Percentiles rank a stretch among this genome's conserved stretches.
phyloP scores from a whole-genome alignment of 176 grass and related monocot species.

The Paspalum notatum region DNA sequence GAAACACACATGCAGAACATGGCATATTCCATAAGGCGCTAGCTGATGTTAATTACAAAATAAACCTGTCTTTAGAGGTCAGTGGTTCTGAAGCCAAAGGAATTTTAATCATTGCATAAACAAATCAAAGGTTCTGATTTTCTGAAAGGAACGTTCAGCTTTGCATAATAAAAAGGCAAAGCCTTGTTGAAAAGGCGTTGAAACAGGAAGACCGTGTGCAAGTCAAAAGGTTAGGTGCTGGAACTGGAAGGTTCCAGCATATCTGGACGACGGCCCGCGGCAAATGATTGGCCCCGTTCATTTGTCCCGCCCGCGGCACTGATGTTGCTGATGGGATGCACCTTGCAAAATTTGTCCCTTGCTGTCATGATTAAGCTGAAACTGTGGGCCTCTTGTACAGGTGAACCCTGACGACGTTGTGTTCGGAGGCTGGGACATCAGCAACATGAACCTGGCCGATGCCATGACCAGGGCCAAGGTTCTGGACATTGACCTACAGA shows the following conservation, averaged over 20 bases:
- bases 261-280: not conserved
- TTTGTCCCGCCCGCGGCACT: not conserved
- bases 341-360: not conserved
- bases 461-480: slow-evolving; percentile 96
- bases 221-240: slow-evolving; percentile 10
- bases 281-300: too few species aligned
- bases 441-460: slow-evolving; percentile 94
- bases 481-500: slow-evolving; percentile 94
- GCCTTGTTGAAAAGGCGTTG: slow-evolving; percentile 2
- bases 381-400: slow-evolving; percentile 38
- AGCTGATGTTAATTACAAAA: not conserved
- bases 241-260: slow-evolving; percentile 31
- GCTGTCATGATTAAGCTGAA: not conserved
- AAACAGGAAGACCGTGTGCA: slow-evolving; percentile 2
- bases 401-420: slow-evolving; percentile 94
- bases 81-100: slow-evolving; percentile 8
- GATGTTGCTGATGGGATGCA: slow-evolving; percentile 10
- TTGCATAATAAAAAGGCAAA: not conserved
- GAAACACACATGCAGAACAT: not conserved
- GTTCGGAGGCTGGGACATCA: slow-evolving; percentile 97
- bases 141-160: not conserved
- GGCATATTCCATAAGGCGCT: not conserved
- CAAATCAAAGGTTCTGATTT: not conserved
- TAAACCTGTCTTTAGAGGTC: not conserved
- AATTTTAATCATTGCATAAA: slow-evolving; percentile 6